Conservation (phyloP, 108 stramenopile genomes). For the Nitzschia putrida region DNA sequence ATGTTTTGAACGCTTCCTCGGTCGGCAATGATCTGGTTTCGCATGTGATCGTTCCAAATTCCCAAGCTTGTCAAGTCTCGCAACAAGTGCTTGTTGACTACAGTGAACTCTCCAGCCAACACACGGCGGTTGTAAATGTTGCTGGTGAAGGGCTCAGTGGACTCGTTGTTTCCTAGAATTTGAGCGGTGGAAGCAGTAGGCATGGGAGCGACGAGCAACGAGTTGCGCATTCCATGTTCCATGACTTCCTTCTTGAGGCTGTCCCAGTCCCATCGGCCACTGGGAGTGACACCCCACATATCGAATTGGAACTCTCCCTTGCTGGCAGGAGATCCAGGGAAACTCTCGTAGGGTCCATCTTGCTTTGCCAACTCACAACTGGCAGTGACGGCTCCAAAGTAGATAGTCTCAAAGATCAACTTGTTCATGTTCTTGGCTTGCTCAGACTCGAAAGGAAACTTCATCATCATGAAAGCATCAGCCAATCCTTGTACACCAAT, state of each 20-base stretch:
- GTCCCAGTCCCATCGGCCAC: slow-evolving; percentile 92
- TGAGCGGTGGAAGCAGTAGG: slow-evolving; percentile 99
- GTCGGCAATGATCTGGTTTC: slow-evolving; percentile 97
- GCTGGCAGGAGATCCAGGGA: slow-evolving; percentile 92
- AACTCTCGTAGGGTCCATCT: slow-evolving; percentile 94
- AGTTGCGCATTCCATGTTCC: slow-evolving; percentile 95
- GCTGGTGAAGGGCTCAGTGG: slow-evolving; percentile 98
- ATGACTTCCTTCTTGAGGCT: slow-evolving; percentile 82
- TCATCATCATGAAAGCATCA: slow-evolving; percentile 94
- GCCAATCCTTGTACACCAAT: slow-evolving; percentile 99
- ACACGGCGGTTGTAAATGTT: slow-evolving; percentile 99
- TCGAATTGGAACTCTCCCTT: slow-evolving; percentile 97
- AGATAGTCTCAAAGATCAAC: slow-evolving; percentile 99
- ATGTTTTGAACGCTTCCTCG: slow-evolving; percentile 95
- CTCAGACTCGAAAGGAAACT: slow-evolving; percentile 91
- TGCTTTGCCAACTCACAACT: slow-evolving; percentile 90
- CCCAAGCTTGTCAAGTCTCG: slow-evolving; percentile 92
- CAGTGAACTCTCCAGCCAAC: slow-evolving; percentile 98
- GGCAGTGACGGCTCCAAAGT: slow-evolving; percentile 94
- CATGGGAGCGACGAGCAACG: slow-evolving; percentile 98
- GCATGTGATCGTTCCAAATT: slow-evolving; percentile 94
- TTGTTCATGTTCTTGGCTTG: slow-evolving; percentile 88
- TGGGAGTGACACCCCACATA: slow-evolving; percentile 93
- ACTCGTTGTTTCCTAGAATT: slow-evolving; percentile 99
- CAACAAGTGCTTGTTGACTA: slow-evolving; percentile 98